A percentile compares a stretch with the other conserved stretches of the same genome.
Evolutionary conservation across 768 basidiomycete genomes (phyloP).

Genomic region (Phylloporus sp.): DNA sequence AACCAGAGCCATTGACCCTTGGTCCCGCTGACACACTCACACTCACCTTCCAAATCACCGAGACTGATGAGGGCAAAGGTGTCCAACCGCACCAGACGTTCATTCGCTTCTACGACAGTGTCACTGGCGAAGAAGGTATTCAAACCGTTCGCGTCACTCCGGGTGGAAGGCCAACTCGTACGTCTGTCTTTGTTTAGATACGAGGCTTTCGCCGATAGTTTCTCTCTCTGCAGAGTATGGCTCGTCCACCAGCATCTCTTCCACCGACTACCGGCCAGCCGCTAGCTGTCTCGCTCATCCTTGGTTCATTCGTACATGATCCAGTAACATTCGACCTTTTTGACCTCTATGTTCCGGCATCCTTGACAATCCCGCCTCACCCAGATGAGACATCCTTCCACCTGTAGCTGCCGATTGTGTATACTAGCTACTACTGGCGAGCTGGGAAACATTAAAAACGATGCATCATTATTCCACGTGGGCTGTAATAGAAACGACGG

Average conservation of each 20-base stretch:
- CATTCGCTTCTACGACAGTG: constrained; percentile 78
- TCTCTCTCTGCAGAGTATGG: constrained; percentile 65
- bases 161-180: constrained; percentile 82
- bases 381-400: constrained; percentile 74
- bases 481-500: constrained; percentile 4
- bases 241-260: constrained; percentile 66
- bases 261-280: constrained; percentile 66
- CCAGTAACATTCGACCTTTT: constrained; percentile 69
- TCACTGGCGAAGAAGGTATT: constrained; percentile 78
- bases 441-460: constrained; percentile 31
- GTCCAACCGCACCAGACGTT: constrained; percentile 91
- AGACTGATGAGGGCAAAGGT: constrained; percentile 62
- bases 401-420: constrained; percentile 65
- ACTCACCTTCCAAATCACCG: constrained; percentile 68
- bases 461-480: not conserved
- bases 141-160: constrained; percentile 74
- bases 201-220: not conserved
- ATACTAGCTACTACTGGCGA: constrained; percentile 65
- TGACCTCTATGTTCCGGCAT: constrained; percentile 67
- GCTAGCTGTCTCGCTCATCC: constrained; percentile 69
- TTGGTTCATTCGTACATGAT: constrained; percentile 66
- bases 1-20: constrained; percentile 50
- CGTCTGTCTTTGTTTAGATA: constrained; percentile 14
- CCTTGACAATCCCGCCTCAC: constrained; percentile 59
- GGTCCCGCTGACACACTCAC: constrained; percentile 63